These are phyloP conservation scores for Eragrostis nindensis DNA, from an alignment of 176 grass and related monocot species.

Conservation along the genomic window DNA sequence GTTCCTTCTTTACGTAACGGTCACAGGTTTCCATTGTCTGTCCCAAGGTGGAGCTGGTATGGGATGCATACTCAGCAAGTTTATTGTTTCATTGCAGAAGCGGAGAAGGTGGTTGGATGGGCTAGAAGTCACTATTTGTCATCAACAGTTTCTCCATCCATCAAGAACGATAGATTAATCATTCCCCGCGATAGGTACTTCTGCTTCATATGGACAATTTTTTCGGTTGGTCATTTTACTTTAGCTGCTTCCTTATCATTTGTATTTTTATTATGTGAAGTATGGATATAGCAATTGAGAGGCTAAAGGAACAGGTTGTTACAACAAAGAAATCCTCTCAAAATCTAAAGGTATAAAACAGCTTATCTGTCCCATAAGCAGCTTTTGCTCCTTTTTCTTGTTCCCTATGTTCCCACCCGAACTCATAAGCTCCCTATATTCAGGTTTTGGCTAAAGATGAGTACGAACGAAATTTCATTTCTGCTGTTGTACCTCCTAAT, in stretches of 20 bases:
- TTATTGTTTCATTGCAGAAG: conserved; percentile 59
- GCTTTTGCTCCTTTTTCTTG: too few species aligned
- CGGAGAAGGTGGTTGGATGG: conserved; percentile 83
- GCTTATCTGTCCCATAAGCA: conserved; percentile 8
- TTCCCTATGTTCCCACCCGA: conserved; percentile 1
- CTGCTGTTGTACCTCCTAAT: conserved; percentile 82
- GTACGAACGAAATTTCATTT: conserved; percentile 88
- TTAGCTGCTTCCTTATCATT: conserved; percentile 24
- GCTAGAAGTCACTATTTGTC: conserved; percentile 92
- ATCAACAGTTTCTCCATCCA: conserved; percentile 57
- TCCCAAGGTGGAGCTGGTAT: neutral
- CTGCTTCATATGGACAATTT: conserved; percentile 17
- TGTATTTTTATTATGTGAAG: conserved; percentile 54
- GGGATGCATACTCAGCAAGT: conserved; percentile 31
- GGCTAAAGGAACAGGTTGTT: conserved; percentile 72
- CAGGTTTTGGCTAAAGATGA: conserved; percentile 93
- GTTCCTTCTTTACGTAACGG: conserved; percentile 3
- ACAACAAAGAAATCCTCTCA: conserved; percentile 79
- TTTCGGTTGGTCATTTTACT: conserved; percentile 35
- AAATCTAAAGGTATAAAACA: conserved; percentile 71
- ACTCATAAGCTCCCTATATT: conserved; percentile 34
- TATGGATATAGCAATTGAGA: conserved; percentile 78
- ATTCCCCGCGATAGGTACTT: conserved; percentile 88
- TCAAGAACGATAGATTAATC: conserved; percentile 68
- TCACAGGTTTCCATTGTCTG: conserved; percentile 18